Evolutionary conservation across 2,329 filamentous ascomycete species (phyloP).

Genomic region (Aureobasidium sp.): DNA sequence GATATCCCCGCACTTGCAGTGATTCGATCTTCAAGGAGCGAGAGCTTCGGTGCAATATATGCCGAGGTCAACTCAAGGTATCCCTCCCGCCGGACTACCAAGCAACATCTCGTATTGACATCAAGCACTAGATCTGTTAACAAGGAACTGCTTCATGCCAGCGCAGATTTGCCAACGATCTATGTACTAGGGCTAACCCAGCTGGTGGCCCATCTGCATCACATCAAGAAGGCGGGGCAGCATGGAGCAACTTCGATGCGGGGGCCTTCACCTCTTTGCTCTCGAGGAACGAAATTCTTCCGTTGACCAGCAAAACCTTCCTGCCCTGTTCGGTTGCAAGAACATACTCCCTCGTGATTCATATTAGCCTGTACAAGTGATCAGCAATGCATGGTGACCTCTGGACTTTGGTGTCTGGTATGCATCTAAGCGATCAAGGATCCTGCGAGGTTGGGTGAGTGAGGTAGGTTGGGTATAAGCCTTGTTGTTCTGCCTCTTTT

Average conservation of each 20-base stretch:
- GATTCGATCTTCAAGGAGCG: neutral
- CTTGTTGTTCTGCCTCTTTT: neutral
- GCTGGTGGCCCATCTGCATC: neutral
- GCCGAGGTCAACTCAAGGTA: constrained; percentile 10
- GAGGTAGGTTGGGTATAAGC: neutral
- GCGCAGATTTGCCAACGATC: neutral
- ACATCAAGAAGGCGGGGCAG: constrained; percentile 11
- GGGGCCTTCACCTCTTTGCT: constrained; percentile 12
- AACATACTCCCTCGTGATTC: neutral
- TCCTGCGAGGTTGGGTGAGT: neutral
- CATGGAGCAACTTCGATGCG: constrained; percentile 10
- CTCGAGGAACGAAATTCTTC: constrained; percentile 8
- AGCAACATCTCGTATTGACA: constrained; percentile 10
- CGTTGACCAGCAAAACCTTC: constrained; percentile 11
- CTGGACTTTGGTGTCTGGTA: neutral
- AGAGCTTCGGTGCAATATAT: constrained; percentile 3
- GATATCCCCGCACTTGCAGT: neutral
- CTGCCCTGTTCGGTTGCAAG: neutral
- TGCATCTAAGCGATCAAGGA: constrained; percentile 11
- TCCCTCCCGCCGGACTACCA: neutral
- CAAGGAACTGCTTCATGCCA: neutral
- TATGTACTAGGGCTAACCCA: neutral
- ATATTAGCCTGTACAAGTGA: constrained; percentile 18
- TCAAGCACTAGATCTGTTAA: too few species aligned
- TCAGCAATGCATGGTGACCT: constrained; percentile 19